Conservation (phyloP, 225 moss, liverwort and hornwort species). For the Sphagnum tenellum region DNA sequence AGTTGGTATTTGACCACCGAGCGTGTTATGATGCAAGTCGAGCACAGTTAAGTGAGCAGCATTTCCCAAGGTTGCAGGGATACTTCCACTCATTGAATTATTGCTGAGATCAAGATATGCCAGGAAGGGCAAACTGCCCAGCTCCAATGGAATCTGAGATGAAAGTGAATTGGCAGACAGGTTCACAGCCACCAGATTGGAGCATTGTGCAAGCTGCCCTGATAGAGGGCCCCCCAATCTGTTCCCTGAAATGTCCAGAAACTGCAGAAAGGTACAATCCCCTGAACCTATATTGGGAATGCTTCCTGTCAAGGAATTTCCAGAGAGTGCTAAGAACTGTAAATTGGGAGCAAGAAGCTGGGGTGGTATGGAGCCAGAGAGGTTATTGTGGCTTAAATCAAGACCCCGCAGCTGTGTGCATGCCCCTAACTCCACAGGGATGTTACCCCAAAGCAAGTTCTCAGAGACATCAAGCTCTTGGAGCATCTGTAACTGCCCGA, state of each 20-base stretch:
- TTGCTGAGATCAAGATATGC: constrained; percentile 62
- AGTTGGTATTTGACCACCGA: constrained; percentile 51
- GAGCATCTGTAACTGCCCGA: constrained; percentile 45
- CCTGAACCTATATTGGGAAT: constrained; percentile 40
- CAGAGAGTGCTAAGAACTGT: constrained; percentile 46
- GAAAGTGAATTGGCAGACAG: constrained; percentile 50
- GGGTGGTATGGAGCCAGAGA: constrained; percentile 50
- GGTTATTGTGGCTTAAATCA: constrained; percentile 63
- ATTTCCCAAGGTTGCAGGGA: constrained; percentile 57
- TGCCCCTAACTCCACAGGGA: constrained; percentile 33
- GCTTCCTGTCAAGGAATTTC: constrained; percentile 56
- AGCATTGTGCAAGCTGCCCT: constrained; percentile 50
- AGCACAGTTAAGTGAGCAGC: constrained; percentile 38
- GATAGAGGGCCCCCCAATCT: constrained; percentile 41
- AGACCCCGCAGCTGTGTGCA: constrained; percentile 44
- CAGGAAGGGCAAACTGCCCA: constrained; percentile 48
- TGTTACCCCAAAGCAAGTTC: constrained; percentile 23
- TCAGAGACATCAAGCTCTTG: constrained; percentile 46
- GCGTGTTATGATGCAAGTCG: constrained; percentile 52
- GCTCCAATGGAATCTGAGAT: constrained; percentile 51
- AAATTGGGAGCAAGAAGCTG: constrained; percentile 51
- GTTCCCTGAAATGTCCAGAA: constrained; percentile 60
- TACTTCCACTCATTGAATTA: constrained; percentile 45
- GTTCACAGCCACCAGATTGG: constrained; percentile 51
- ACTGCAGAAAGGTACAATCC: constrained; percentile 60